phyloP scores from a whole-genome alignment of 2,329 filamentous ascomycete species.

The Ciborinia camelliae region DNA sequence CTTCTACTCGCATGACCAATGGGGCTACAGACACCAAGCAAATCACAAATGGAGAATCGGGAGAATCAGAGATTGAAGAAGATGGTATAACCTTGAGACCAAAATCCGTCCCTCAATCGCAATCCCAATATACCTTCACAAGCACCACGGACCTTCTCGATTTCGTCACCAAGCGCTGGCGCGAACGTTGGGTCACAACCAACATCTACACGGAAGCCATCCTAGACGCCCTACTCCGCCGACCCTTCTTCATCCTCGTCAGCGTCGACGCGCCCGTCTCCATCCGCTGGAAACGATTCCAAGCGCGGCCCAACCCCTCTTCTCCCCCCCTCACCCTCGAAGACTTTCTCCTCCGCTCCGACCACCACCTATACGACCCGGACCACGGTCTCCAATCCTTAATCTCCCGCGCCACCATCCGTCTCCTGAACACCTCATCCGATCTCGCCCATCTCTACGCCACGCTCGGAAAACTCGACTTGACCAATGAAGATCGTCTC shows the following conservation, averaged over 20 bases:
- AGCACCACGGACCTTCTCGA: constrained; percentile 69
- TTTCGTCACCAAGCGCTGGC: constrained; percentile 83
- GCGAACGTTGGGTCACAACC: constrained; percentile 78
- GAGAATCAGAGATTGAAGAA: constrained; percentile 14
- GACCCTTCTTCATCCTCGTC: constrained; percentile 91
- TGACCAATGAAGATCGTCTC: constrained; percentile 74
- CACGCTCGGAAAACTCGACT: constrained; percentile 69
- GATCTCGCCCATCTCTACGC: constrained; percentile 68
- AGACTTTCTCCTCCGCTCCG: constrained; percentile 56
- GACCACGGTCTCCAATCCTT: constrained; percentile 66
- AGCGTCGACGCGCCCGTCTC: constrained; percentile 87
- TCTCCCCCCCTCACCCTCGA: constrained; percentile 44
- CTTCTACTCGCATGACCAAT: constrained; percentile 4
- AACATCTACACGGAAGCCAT: constrained; percentile 71
- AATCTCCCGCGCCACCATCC: constrained; percentile 76
- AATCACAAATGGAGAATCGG: constrained; percentile 11
- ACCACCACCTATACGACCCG: constrained; percentile 71
- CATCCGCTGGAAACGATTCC: constrained; percentile 78
- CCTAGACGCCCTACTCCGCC: constrained; percentile 70
- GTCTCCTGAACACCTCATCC: constrained; percentile 79
- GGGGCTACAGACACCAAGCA: neutral
- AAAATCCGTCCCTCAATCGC: constrained; percentile 8
- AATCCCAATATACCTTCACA: constrained; percentile 48
- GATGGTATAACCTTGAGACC: constrained; percentile 10
- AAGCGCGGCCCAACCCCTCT: constrained; percentile 44